A percentile compares a stretch with the other conserved stretches of the same genome.
Evolutionary conservation across 2,329 filamentous ascomycete genomes (phyloP).

Genomic region (Xylaria sp.): DNA sequence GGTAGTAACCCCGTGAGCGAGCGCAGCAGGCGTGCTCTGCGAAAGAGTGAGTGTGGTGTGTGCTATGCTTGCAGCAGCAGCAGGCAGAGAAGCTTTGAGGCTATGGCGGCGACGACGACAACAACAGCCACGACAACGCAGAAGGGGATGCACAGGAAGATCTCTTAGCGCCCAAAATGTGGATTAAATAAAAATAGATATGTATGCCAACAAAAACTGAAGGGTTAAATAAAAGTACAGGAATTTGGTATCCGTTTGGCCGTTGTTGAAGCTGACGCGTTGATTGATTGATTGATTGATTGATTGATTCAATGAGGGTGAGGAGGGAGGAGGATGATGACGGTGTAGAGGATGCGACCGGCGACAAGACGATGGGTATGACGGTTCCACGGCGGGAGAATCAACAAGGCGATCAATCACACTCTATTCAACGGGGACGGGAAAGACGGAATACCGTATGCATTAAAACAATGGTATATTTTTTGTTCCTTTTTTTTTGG

Average conservation of each 20-base stretch:
- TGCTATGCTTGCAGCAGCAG: slow-evolving; percentile 16
- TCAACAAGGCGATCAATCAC: slow-evolving; percentile 36
- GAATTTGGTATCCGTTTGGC: slow-evolving; percentile 12
- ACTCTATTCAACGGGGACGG: slow-evolving; percentile 37
- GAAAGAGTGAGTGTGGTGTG: slow-evolving; percentile 7
- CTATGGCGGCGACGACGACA: slow-evolving; percentile 1
- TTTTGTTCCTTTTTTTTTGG: slow-evolving; percentile 9
- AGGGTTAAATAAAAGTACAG: slow-evolving; percentile 36
- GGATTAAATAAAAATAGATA: slow-evolving; percentile 38
- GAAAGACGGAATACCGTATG: slow-evolving; percentile 33
- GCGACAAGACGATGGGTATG: slow-evolving; percentile 33
- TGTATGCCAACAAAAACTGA: slow-evolving; percentile 14
- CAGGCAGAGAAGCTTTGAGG: background rate
- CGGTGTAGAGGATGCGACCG: slow-evolving; percentile 41
- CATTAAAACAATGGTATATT: slow-evolving; percentile 39
- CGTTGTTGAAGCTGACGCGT: slow-evolving; percentile 21
- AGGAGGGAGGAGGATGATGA: slow-evolving; percentile 3
- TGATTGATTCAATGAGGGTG: slow-evolving; percentile 22
- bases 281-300: slow-evolving; percentile 33
- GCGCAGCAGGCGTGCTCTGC: slow-evolving; percentile 25
- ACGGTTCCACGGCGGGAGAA: slow-evolving; percentile 34
- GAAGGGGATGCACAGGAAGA: slow-evolving; percentile 33
- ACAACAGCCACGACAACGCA: slow-evolving; percentile 25
- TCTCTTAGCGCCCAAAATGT: slow-evolving; percentile 38
- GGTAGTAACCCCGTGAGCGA: slow-evolving; percentile 7